These are phyloP conservation scores for Plasmopara halstedii DNA, from an alignment of 352 stramenopile species.

Conservation along the genomic window DNA sequence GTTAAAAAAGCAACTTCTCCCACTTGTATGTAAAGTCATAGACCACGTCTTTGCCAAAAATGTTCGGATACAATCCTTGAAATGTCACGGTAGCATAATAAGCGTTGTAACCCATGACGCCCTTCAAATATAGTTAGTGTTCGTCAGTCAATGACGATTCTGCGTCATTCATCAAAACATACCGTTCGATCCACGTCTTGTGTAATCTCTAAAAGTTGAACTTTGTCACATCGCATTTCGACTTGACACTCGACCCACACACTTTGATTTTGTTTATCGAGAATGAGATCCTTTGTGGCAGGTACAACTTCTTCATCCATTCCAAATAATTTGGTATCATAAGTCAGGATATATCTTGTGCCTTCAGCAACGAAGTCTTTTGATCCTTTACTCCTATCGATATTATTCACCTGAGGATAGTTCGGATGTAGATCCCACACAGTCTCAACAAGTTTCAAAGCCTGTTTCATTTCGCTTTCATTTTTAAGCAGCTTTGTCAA, in stretches of 20 bases:
- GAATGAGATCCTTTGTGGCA: conserved; percentile 37
- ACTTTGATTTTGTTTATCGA: conserved; percentile 64
- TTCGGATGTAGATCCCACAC: conserved; percentile 19
- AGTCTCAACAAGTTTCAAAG: conserved; percentile 20
- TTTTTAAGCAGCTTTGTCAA: conserved; percentile 1
- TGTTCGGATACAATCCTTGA: conserved; percentile 67
- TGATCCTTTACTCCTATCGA: conserved; percentile 15
- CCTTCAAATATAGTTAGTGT: conserved; percentile 19
- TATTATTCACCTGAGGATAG: conserved; percentile 5
- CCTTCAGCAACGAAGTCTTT: neutral
- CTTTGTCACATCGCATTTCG: conserved; percentile 32
- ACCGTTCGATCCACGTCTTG: conserved; percentile 56
- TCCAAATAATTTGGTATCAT: conserved; percentile 61
- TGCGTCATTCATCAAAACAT: neutral
- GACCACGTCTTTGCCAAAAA: conserved; percentile 48
- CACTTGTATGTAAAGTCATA: conserved; percentile 84
- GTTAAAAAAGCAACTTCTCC: conserved; percentile 6
- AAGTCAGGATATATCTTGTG: conserved; percentile 56
- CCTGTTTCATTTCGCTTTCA: conserved; percentile 18
- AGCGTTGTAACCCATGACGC: conserved; percentile 48
- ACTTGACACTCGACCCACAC: conserved; percentile 62
- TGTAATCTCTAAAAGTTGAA: conserved; percentile 59
- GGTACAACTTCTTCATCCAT: conserved; percentile 36
- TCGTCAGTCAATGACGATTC: neutral
- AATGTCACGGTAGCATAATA: conserved; percentile 60